Percentiles rank a stretch among this genome's conserved stretches.
Conservation (phyloP, 2,329 filamentous ascomycete genomes). For the Trichoderma harzianum region DNA sequence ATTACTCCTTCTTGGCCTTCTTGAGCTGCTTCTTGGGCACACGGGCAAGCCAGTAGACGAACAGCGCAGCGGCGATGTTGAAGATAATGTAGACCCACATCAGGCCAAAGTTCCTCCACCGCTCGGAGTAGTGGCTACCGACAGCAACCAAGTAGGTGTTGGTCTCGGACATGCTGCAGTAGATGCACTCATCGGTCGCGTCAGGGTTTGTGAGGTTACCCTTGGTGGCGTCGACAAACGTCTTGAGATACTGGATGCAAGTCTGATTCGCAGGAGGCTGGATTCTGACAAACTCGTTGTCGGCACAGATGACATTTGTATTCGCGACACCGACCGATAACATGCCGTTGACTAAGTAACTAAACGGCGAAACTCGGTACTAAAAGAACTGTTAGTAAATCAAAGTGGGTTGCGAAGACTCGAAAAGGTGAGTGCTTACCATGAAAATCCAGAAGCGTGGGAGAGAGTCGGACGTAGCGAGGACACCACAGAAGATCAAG, state of each 20-base stretch:
- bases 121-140: slow-evolving; percentile 51
- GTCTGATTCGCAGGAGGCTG: slow-evolving; percentile 55
- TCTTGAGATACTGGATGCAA: slow-evolving; percentile 56
- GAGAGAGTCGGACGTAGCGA: slow-evolving; percentile 59
- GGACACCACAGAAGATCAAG: slow-evolving; percentile 73
- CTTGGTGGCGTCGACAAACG: slow-evolving; percentile 46
- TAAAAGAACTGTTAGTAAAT: slow-evolving; percentile 19
- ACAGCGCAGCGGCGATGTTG: slow-evolving; percentile 54
- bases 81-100: slow-evolving; percentile 58
- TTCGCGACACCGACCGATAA: slow-evolving; percentile 67
- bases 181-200: slow-evolving; percentile 52
- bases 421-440: slow-evolving; percentile 27
- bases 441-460: slow-evolving; percentile 81
- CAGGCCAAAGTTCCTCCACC: slow-evolving; percentile 68
- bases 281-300: slow-evolving; percentile 68
- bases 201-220: slow-evolving; percentile 52
- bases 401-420: neutral
- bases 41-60: slow-evolving; percentile 54
- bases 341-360: slow-evolving; percentile 74
- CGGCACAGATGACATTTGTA: slow-evolving; percentile 60
- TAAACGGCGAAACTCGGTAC: slow-evolving; percentile 77
- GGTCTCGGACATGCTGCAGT: slow-evolving; percentile 50
- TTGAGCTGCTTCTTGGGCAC: slow-evolving; percentile 47
- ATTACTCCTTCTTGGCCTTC: slow-evolving; percentile 25
- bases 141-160: slow-evolving; percentile 50